phyloP scores from a whole-genome alignment of 192 early-diverging fungal species.

The Entomortierella beljakovae region DNA sequence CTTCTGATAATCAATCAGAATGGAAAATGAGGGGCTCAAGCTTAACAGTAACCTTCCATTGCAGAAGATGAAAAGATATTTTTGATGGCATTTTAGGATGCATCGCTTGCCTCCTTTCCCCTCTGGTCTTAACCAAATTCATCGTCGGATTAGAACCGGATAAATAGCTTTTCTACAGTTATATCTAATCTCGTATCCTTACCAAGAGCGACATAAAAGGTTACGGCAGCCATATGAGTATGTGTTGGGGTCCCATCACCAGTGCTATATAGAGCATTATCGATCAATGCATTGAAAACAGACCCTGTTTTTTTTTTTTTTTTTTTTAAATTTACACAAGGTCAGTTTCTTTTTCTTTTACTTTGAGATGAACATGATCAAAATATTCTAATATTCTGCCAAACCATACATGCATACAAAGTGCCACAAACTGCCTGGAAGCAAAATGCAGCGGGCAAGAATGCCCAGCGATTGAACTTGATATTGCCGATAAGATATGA shows the following conservation, averaged over 20 bases:
- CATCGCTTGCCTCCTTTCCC: no score
- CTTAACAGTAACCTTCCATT: no score
- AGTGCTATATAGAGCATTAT: constrained; percentile 52
- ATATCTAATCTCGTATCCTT: background rate
- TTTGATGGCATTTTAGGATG: no score
- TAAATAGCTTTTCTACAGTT: no score
- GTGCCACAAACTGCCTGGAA: constrained; percentile 75
- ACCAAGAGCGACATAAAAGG: constrained; percentile 69
- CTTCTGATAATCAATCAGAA: no score
- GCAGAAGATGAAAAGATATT: no score
- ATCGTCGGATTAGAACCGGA: no score
- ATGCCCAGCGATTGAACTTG: constrained; percentile 66
- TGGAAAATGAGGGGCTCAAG: no score
- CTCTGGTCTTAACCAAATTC: no score
- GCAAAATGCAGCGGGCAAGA: constrained; percentile 67
- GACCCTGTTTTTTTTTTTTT: constrained; percentile 54
- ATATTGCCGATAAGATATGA: constrained; percentile 54
- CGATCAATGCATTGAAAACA: constrained; percentile 71
- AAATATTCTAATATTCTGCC: background rate
- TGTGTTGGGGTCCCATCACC: constrained; percentile 26
- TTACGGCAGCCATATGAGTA: constrained; percentile 62
- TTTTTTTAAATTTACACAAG: no score
- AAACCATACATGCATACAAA: constrained; percentile 65
- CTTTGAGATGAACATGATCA: background rate
- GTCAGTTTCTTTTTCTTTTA: background rate